Conservation (phyloP, 768 basidiomycete species). For the Mycena crocata region DNA sequence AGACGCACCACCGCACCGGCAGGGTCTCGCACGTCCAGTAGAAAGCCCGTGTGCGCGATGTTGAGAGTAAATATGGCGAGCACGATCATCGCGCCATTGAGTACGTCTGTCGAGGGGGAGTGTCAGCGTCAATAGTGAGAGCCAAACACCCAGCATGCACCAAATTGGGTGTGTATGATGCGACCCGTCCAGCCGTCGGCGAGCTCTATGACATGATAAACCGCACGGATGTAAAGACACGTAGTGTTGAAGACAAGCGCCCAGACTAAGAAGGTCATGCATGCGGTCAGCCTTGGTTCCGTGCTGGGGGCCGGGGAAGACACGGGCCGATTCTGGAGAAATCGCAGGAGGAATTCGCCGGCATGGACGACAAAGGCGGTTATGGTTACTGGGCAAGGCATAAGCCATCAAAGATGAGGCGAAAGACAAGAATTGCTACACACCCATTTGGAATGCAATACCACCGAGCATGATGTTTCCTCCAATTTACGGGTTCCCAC, state of each 20-base stretch:
- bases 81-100: constrained; percentile 33
- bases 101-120: constrained; percentile 26
- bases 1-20: no score
- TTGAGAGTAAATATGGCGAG: constrained; percentile 28
- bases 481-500: constrained; percentile 9
- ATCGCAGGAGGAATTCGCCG: constrained; percentile 57
- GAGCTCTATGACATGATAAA: constrained; percentile 52
- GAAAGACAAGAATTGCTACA: no score
- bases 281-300: not conserved
- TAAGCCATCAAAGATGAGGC: constrained; percentile 38
- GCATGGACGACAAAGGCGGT: constrained; percentile 42
- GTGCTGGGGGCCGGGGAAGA: not conserved
- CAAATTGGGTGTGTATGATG: constrained; percentile 46
- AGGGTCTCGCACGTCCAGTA: no score
- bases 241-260: constrained; percentile 32
- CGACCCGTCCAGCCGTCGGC: constrained; percentile 46
- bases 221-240: constrained; percentile 34
- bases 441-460: constrained; percentile 33
- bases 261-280: constrained; percentile 7
- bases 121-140: no score
- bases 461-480: constrained; percentile 33
- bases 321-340: constrained; percentile 19
- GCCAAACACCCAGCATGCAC: constrained; percentile 45
- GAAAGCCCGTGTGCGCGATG: constrained; percentile 19
- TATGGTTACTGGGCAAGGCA: constrained; percentile 19